Percentiles rank a stretch among this genome's conserved stretches.
Conservation (phyloP, 2,329 filamentous ascomycete species). For the Cladosporium velox region DNA sequence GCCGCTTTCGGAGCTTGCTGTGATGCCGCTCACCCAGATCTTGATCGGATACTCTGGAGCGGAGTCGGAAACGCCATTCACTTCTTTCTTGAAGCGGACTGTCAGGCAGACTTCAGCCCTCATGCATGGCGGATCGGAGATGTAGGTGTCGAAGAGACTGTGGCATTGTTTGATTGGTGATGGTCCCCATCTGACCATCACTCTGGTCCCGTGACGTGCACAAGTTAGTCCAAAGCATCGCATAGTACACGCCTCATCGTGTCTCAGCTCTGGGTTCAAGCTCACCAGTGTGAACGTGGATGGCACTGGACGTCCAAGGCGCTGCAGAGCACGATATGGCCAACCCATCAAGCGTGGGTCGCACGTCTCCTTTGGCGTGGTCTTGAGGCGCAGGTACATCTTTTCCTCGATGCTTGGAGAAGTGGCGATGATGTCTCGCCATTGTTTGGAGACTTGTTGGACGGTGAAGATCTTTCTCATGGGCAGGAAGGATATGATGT, state of each 20-base stretch:
- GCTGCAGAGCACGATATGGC: neutral
- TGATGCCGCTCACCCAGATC: neutral
- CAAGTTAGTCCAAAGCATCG: neutral
- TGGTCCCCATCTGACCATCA: neutral
- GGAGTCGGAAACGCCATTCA: neutral
- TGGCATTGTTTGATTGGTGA: neutral
- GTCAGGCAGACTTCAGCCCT: neutral
- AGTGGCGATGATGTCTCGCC: neutral
- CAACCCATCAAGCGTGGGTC: neutral
- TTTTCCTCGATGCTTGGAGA: neutral
- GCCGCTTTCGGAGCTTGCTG: neutral
- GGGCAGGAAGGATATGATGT: neutral
- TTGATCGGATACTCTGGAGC: neutral
- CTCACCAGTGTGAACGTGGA: neutral
- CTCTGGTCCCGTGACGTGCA: neutral
- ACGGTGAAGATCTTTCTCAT: neutral
- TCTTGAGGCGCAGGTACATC: neutral
- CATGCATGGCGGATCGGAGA: neutral
- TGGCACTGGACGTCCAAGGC: neutral
- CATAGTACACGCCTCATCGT: neutral
- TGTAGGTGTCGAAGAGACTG: neutral
- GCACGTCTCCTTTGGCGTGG: neutral
- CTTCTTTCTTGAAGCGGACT: neutral
- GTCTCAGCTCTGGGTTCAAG: neutral
- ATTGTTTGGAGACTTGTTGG: neutral